Evolutionary conservation across 2,329 filamentous ascomycete genomes (phyloP), one percentile per base, ranked within the genome.

Genomic region (Monosporascus cannonballus): DNA sequence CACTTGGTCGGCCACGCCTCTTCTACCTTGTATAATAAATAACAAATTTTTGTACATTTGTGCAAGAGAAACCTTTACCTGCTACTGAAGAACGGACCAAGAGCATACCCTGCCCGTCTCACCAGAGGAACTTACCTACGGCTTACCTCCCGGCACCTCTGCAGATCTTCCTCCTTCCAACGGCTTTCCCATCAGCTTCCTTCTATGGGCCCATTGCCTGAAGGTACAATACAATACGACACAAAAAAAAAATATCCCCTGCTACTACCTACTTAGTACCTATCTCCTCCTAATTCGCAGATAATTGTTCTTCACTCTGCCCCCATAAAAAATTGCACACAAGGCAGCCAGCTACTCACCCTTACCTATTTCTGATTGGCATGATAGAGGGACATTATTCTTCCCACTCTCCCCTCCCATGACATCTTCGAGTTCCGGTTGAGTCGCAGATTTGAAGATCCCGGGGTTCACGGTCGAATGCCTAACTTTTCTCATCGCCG

Each of bases 371-470:
- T 20, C 42, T 46, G 42, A 46, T 27, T 25, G 24, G 42, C n/a
- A 46, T 46, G 22, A 5, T 48, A 17, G 30, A 46, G 24, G 14
- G 25, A 5, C 11, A 46, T 18, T 30, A 46, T 46, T 25, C 42
- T 46, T 46, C 42, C 14, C 30, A 4, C 17, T 24, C 41, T 22
- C 18, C 20, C 14, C 20, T 34, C 52, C 55, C 51, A 64, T 61
- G 60, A 60, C 55, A 60, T 55, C 57, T 57, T 59, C 49, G 56
- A 64, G 61, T 60, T 61, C 49, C 48, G 61, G 57, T 59, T 62
- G 59, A 64, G 59, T 65, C 56, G 57, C 60, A 58, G 56, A 58
- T 58, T 62, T 55, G 48, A 48, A 56, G 63, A 50, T 62, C 54
- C 46, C 54, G 54, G 54, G 54, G 44, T 39, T 50, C 51, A 56